Percentiles rank a stretch among this genome's conserved stretches.
Conservation (phyloP, 257 asterid genomes). For the Lycium barbarum region DNA sequence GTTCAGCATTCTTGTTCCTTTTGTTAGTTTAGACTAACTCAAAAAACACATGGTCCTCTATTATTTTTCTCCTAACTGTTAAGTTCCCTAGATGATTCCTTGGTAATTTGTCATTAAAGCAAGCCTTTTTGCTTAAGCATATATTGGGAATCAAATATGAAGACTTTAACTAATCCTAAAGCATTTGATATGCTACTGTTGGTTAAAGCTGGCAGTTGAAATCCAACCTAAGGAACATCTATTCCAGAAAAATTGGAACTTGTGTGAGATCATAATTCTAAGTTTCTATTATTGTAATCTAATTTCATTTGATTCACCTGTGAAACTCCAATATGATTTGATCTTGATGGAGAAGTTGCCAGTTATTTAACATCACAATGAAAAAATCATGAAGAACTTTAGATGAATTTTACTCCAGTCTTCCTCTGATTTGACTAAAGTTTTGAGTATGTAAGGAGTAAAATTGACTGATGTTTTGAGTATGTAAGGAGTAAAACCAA, state of each 20-base stretch:
- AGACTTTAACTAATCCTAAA: background rate
- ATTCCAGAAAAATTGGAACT: background rate
- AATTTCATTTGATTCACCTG: background rate
- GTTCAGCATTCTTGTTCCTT: constrained; percentile 4
- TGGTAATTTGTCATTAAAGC: background rate
- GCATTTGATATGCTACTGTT: constrained; percentile 3
- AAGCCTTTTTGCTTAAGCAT: background rate
- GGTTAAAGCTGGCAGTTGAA: background rate
- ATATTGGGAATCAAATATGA: too few relatives aligned
- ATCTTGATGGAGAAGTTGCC: background rate
- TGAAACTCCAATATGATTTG: background rate
- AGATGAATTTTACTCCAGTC: background rate
- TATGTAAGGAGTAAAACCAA: background rate
- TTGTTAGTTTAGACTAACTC: background rate
- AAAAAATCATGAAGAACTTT: background rate
- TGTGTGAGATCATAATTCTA: background rate
- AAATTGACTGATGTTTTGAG: background rate
- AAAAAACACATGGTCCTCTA: background rate
- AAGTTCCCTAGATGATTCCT: background rate
- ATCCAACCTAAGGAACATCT: background rate
- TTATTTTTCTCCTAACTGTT: background rate
- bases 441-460: background rate
- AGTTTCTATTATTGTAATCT: background rate
- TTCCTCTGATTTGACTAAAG: background rate
- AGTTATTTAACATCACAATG: background rate